These are phyloP conservation scores for Suhomyces faveliae DNA, from an alignment of 805 yeast species.

Conservation along the genomic window DNA sequence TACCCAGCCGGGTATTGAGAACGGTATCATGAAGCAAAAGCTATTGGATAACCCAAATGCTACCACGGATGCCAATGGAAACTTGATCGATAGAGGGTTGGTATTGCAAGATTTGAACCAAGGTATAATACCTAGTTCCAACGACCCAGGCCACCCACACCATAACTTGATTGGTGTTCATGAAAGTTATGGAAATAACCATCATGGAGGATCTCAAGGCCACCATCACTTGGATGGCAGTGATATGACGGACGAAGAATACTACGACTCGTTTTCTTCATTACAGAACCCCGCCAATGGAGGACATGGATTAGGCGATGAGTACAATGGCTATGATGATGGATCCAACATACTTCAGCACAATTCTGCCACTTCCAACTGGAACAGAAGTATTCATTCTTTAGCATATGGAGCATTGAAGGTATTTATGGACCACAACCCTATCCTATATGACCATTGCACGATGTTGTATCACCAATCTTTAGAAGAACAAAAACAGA, in stretches of 20 bases:
- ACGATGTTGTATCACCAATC: constrained; percentile 82
- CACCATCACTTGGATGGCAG: constrained; percentile 19
- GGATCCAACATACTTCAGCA: constrained; percentile 37
- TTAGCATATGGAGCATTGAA: constrained; percentile 89
- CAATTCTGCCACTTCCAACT: constrained; percentile 56
- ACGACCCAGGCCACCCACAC: constrained; percentile 25
- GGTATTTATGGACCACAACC: constrained; percentile 89
- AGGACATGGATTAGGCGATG: constrained; percentile 18
- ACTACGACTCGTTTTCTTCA: constrained; percentile 40
- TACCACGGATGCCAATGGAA: constrained; percentile 43
- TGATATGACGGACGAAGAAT: constrained; percentile 45
- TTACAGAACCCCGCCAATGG: constrained; percentile 21
- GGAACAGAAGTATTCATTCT: constrained; percentile 93
- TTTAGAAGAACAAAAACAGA: constrained; percentile 66
- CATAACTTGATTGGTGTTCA: constrained; percentile 23
- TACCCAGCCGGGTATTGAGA: constrained; percentile 44
- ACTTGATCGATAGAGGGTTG: constrained; percentile 38
- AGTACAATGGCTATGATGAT: constrained; percentile 33
- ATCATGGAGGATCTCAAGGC: constrained; percentile 11
- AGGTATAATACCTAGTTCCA: constrained; percentile 23
- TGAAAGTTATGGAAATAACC: constrained; percentile 11
- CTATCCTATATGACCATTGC: constrained; percentile 87
- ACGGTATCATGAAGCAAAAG: constrained; percentile 40
- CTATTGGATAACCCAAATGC: constrained; percentile 37
- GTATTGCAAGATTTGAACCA: constrained; percentile 26